These are phyloP conservation scores for Leonotis leonurus DNA, from an alignment of 257 asterid genomes.

Conservation along the genomic window DNA sequence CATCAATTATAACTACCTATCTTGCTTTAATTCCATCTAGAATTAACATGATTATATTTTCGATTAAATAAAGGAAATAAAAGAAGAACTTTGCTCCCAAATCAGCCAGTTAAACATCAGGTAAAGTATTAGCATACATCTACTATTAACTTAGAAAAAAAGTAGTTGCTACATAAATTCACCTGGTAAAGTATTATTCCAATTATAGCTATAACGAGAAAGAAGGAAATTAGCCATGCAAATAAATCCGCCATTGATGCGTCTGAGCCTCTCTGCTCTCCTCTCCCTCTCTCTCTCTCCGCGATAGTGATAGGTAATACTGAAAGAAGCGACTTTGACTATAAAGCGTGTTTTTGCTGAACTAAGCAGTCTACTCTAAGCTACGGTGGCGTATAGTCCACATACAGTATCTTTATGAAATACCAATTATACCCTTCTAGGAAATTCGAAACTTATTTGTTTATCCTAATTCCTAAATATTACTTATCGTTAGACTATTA, in stretches of 20 bases:
- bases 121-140: neutral
- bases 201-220: slow-evolving; percentile 48
- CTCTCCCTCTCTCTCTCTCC: neutral
- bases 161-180: neutral
- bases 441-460: no score
- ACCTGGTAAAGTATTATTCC: slow-evolving; percentile 71
- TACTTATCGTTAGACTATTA: no score
- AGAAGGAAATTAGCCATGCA: slow-evolving; percentile 69
- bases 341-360: neutral
- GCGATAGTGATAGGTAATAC: neutral
- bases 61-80: neutral
- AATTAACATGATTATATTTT: neutral
- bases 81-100: neutral
- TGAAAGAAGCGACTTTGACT: neutral
- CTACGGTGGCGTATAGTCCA: no score
- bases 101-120: slow-evolving; percentile 2
- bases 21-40: slow-evolving; percentile 8
- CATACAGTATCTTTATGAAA: no score
- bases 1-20: neutral
- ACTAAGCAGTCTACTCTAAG: neutral
- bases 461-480: no score
- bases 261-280: neutral
- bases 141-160: neutral
- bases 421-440: no score
- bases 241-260: slow-evolving; percentile 52